Conservation (phyloP, 192 early-diverging fungal species). For the Backusella liffmaniae region DNA sequence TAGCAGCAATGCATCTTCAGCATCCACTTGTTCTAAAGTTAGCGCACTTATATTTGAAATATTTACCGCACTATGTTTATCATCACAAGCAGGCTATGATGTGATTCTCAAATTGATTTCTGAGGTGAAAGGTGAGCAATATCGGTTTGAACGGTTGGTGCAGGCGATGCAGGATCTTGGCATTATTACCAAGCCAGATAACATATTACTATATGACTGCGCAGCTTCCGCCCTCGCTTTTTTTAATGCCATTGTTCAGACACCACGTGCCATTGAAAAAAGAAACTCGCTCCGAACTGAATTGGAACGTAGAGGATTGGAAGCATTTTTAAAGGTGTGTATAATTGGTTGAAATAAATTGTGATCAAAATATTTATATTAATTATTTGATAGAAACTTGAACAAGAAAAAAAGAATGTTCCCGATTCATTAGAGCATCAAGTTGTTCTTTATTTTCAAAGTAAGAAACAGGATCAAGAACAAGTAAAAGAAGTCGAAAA, state of each 20-base stretch:
- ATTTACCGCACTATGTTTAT: conserved; percentile 45
- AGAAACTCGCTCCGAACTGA: conserved; percentile 45
- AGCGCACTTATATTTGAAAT: conserved; percentile 45
- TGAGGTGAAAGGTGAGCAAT: conserved; percentile 50
- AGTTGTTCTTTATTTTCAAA: conserved; percentile 43
- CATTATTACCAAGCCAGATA: conserved; percentile 6
- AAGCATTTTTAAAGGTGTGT: conserved; percentile 41
- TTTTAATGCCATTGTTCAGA: conserved; percentile 48
- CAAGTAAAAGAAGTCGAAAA: conserved; percentile 40
- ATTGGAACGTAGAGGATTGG: conserved; percentile 48
- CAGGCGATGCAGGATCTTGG: conserved; percentile 28
- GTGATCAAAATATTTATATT: background rate
- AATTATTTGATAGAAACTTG: background rate
- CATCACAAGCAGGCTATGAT: conserved; percentile 42
- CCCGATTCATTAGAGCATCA: conserved; percentile 28
- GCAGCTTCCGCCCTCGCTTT: conserved; percentile 41
- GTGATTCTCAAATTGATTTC: conserved; percentile 45
- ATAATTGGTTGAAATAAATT: conserved; percentile 14
- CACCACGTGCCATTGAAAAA: conserved; percentile 40
- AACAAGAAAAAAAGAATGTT: background rate
- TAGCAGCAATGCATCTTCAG: background rate
- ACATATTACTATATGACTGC: conserved; percentile 43
- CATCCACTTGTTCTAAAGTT: conserved; percentile 26
- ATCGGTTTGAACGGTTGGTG: conserved; percentile 53
- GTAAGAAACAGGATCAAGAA: conserved; percentile 41